phyloP scores from a whole-genome alignment of 73 alveolate genomes.

The Strombidium stylifer region DNA sequence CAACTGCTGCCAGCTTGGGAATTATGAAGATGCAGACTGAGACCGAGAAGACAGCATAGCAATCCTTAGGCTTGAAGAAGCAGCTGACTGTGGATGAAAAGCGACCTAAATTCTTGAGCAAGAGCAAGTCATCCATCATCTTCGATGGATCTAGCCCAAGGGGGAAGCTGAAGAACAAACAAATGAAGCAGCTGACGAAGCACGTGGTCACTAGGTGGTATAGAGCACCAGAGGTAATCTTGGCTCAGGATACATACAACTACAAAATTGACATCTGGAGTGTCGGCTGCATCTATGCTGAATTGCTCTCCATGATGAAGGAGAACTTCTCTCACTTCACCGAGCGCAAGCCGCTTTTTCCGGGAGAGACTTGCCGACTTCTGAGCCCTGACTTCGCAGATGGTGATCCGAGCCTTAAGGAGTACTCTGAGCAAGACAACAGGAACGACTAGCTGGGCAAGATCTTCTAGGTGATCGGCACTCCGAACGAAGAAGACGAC shows the following conservation, averaged over 20 bases:
- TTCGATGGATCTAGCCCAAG: too few species aligned
- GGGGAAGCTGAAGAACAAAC: not conserved
- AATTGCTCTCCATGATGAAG: constrained; percentile 93
- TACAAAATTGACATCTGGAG: constrained; percentile 95
- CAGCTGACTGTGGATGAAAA: too few species aligned
- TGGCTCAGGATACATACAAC: constrained; percentile 84
- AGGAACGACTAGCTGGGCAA: constrained; percentile 73
- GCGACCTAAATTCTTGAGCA: too few species aligned
- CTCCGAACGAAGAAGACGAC: constrained; percentile 61
- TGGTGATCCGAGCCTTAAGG: too few species aligned
- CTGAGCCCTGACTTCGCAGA: too few species aligned
- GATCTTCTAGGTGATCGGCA: constrained; percentile 71
- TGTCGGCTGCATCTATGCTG: constrained; percentile 97
- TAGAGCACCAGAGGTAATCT: constrained; percentile 97
- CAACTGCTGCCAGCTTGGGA: too few species aligned
- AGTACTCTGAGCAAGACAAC: constrained; percentile 78
- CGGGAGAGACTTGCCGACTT: constrained; percentile 98
- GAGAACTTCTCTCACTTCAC: constrained; percentile 80
- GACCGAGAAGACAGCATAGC: too few species aligned
- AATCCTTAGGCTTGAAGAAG: too few species aligned
- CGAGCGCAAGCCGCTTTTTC: constrained; percentile 98
- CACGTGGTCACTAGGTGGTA: constrained; percentile 99
- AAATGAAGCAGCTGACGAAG: constrained; percentile 59
- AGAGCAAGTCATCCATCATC: too few species aligned
- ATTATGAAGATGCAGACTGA: too few species aligned